Evolutionary conservation across 441 rosid species (phyloP), one percentile per base, ranked within the genome.

Genomic region (Sinapis alba): DNA sequence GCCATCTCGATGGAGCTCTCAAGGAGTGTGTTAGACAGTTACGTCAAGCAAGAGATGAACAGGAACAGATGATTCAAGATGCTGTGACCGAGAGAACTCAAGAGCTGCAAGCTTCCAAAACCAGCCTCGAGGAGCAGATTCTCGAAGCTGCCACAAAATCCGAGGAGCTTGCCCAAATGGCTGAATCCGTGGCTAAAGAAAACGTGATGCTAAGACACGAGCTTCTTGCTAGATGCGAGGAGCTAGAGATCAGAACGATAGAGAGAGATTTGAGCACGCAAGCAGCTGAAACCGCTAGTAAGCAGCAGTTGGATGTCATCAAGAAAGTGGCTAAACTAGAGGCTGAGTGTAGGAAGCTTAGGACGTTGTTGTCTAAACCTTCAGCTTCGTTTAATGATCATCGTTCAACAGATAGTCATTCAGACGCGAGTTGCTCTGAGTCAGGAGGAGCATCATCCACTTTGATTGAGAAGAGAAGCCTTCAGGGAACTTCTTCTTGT

Each of bases 11-110:
- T 73, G 99, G 92, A 59, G 99, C 99, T 61, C 83, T 95, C 30
- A 92, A 92, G 83, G 99, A 95, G 74, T 95, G 99, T 83, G 93
- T 91, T 53, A 84, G 96, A 87, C 96, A 95, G 82, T 83, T 92
- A 76, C 82, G 99, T 73, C 90, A 85, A 74, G 91, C 86, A 19
- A 87, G 84, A 83, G 98, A 92, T 13, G 95, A 91, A 72, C 96
- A 89, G 59, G 97, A 95, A 58, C 82, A 86, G 65, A 85, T 81
- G 43, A 79, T 92, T 21, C 78, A 68, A 51, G 93, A 89, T 15
- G 89, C 89, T 16, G 81, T 89, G 21, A 68, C 56, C 41, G 86
- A 78, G 82, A 82, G 81, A 76, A 79, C 83, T 7, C 74, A 10
- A 18, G 95, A 91, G 69, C 84, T 89, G 86, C 89, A 93, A 79